A percentile compares a stretch with the other conserved stretches of the same genome.
Conservation (phyloP, 805 yeast species). For the Pichia pseudocactophila region DNA sequence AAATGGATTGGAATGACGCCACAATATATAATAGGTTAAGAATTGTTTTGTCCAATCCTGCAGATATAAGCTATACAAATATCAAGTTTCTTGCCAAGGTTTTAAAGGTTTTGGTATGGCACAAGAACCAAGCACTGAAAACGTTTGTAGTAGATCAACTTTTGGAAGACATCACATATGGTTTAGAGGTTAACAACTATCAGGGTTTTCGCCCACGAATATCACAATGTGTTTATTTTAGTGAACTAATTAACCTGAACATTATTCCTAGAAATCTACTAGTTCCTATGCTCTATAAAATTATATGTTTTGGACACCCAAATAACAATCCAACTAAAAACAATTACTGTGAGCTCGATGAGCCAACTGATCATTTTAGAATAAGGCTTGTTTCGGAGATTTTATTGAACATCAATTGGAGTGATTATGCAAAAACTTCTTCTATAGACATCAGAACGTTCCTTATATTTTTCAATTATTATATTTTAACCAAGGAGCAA, state of each 20-base stretch:
- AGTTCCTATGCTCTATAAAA: constrained; percentile 43
- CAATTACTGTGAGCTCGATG: constrained; percentile 39
- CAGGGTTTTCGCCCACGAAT: constrained; percentile 50
- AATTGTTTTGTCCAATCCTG: constrained; percentile 49
- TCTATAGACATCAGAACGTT: constrained; percentile 30
- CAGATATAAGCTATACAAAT: constrained; percentile 49
- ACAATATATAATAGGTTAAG: constrained; percentile 24
- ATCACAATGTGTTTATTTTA: constrained; percentile 51
- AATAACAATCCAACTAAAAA: constrained; percentile 46
- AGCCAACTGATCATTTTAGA: constrained; percentile 63
- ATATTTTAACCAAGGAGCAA: constrained; percentile 47
- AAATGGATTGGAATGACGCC: constrained; percentile 39
- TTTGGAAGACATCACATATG: constrained; percentile 54
- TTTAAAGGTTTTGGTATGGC: constrained; percentile 29
- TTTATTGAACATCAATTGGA: constrained; percentile 25
- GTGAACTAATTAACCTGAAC: constrained; percentile 43
- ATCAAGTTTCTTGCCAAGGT: constrained; percentile 42
- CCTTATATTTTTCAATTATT: constrained; percentile 61
- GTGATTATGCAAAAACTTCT: constrained; percentile 8
- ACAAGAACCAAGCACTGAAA: constrained; percentile 20
- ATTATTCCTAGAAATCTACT: constrained; percentile 39
- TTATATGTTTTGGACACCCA: constrained; percentile 59
- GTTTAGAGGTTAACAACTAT: constrained; percentile 57
- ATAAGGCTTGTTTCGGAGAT: constrained; percentile 44
- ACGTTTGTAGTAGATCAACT: constrained; percentile 45